Base-by-base conservation (phyloP, 805 yeast genomes). In the Yamadazyma takamatsuzukensis region DNA sequence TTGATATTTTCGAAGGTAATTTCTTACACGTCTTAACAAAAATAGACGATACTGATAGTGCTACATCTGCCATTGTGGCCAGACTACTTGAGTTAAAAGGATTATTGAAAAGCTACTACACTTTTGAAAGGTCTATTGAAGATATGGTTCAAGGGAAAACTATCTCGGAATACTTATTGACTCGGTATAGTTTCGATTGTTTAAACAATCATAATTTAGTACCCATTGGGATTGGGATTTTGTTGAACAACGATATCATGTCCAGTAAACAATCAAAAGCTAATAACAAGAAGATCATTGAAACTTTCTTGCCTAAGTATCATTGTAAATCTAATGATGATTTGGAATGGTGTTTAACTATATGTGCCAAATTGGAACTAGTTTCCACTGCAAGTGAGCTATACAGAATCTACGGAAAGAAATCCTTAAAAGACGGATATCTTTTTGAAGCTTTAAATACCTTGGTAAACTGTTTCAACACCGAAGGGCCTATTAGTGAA, bases 291-390 rank as follows among this genome's bases (percentile, higher is more conserved):
- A 39, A 45, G 11, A 68, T 74, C 1, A 66, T 83, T 21, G 68
- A 76, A 4, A 78, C 76, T 38, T 67, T 74, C 29, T 56, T 83
- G 21, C 85, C 86, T 4, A 69, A 68, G 15, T 83, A 65, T 49
- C 66, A 78, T 27, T 78, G 78, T 47, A 59, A 70, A 33, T 78
- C 80, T 6, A 81, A 79, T 48, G 89, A 83, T 51, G 94, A 83
- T 50, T 67, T 81, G 40, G 93, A 83, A 53, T 83, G 90, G 90
- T 73, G 80, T 27, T 59, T 83, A 32, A 74, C 85, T 2, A 64
- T 83, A 4, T 82, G 90, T 59, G 83, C 88, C 9, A 71, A 79
- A 44, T 64, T 83, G 51, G 74, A 72, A 45, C 53, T 83, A 25
- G 66, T 76, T n/a, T 58, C 68, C 6, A 77, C 83, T 9, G 76